These are phyloP conservation scores for Rhodamnia rubescens DNA, from an alignment of 345 rosid genomes.

Conservation along the genomic window DNA sequence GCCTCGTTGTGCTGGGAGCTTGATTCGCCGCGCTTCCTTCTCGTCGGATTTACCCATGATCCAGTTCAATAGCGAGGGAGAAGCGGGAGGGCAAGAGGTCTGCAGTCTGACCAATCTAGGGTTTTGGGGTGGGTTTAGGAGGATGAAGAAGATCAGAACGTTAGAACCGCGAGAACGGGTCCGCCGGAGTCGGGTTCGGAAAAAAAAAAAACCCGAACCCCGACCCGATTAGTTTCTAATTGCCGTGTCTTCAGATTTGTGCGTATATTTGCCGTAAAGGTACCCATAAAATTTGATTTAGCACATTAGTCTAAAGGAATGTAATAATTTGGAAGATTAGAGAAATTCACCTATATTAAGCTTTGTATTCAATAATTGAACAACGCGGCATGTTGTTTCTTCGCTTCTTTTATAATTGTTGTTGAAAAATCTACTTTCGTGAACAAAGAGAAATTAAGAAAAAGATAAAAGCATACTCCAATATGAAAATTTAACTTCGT, in stretches of 20 bases:
- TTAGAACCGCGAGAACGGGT: background rate
- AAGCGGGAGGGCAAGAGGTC: background rate
- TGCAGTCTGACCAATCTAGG: background rate
- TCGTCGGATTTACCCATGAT: background rate
- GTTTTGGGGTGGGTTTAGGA: background rate
- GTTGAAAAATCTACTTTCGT: background rate
- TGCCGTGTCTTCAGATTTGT: no score
- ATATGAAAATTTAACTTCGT: background rate
- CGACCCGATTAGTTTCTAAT: background rate
- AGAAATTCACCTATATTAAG: background rate
- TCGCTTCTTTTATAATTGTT: background rate
- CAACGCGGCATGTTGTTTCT: background rate
- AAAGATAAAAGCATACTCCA: background rate
- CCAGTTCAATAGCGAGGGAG: background rate
- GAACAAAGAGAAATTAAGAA: background rate
- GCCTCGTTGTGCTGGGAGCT: background rate
- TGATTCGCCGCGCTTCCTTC: slow-evolving; percentile 7
- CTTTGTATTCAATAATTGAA: background rate
- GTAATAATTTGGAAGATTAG: background rate
- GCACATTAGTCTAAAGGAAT: background rate
- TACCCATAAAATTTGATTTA: background rate
- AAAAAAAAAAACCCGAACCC: background rate
- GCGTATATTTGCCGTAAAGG: no score
- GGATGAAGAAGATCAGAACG: background rate
- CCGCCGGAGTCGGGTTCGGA: background rate